Conservation (phyloP, 208 protist species). For the Vickermania ingenoplastis region DNA sequence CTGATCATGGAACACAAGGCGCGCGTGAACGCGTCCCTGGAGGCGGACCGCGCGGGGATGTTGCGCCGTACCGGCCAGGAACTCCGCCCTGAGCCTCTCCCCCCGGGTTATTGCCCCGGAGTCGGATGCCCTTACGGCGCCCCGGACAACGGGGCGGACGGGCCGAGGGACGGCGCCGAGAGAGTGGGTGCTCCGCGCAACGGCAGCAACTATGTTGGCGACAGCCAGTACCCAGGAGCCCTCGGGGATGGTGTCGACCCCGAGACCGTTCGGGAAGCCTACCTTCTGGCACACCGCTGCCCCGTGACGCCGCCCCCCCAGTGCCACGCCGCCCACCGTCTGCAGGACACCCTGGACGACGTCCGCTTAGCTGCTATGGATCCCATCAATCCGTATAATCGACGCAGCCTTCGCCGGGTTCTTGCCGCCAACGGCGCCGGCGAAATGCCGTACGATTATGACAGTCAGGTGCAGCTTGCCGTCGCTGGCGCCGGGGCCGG, state of each 20-base stretch:
- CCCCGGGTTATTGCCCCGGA: conserved; percentile 1
- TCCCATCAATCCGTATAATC: conserved; percentile 48
- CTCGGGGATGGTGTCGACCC: conserved; percentile 11
- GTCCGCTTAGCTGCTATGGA: conserved; percentile 53
- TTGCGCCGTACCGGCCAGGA: conserved; percentile 23
- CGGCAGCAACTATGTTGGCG: conserved; percentile 6
- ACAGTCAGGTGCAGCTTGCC: background rate
- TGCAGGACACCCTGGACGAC: conserved; percentile 66
- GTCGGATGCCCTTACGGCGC: conserved; percentile 4
- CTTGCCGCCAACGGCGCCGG: conserved; percentile 11
- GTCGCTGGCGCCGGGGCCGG: background rate
- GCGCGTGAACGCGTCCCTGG: conserved; percentile 50
- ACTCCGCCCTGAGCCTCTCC: conserved; percentile 30
- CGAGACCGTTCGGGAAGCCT: conserved; percentile 47
- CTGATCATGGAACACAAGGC: conserved; percentile 85
- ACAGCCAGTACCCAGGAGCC: conserved; percentile 12
- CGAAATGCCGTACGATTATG: background rate
- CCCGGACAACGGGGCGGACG: conserved; percentile 5
- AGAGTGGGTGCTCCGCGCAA: conserved; percentile 4
- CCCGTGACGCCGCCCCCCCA: conserved; percentile 58
- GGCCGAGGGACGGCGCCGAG: background rate
- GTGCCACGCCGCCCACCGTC: conserved; percentile 57
- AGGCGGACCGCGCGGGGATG: conserved; percentile 35
- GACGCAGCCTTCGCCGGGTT: conserved; percentile 21
- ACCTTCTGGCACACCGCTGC: conserved; percentile 48